Base-by-base conservation (phyloP, 2,329 filamentous ascomycete genomes). In the Phoma sp. region DNA sequence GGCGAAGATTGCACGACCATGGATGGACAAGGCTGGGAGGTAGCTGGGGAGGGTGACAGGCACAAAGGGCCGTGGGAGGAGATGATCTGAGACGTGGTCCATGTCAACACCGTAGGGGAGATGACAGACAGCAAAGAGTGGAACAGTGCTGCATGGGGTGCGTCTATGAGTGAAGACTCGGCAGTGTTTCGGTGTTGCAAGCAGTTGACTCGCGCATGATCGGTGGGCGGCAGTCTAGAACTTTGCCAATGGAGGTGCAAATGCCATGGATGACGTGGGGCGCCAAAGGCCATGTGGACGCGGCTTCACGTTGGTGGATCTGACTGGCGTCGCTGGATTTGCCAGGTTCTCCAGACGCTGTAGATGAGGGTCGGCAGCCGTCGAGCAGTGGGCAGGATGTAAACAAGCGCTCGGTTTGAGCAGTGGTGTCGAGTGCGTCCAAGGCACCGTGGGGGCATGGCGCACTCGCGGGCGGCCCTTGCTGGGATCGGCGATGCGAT, bases 401-500 rank as follows among this genome's bases (percentile, higher is more conserved):
- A 27, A 17, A 41, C 40, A 41, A 25, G 35, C 17, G 40, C 38
- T 12, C 4, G 31, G 22, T 24, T 29, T 29, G 33, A 17, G 29
- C 45, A 46, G 47, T 37, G 46, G 21, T 51, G 47, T 29, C 37
- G 37, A 41, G 41, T 27, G 31, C 24, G 31, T 29, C 21, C 31
- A 19, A 37, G 46, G 19, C 33, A 35, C 15, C 24, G 27, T 36
- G 4, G 17, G 17, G 17, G 17, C 17, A 17, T 17, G 17, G 10
- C 33, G 41, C 41, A 36, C 50, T 50, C 46, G 24, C 29, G 25
- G 27, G 32, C 27, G 17, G 25, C 43, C 52, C 41, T 46, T 41
- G 52, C 22, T 55, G 36, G 29, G 52, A 55, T 55, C 52, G 52
- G 10, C 43, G 37, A 45, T 51, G 32, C 31, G 12, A 36, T 51